phyloP scores from a whole-genome alignment of 192 early-diverging fungal genomes.

The Coemansia sp. region DNA sequence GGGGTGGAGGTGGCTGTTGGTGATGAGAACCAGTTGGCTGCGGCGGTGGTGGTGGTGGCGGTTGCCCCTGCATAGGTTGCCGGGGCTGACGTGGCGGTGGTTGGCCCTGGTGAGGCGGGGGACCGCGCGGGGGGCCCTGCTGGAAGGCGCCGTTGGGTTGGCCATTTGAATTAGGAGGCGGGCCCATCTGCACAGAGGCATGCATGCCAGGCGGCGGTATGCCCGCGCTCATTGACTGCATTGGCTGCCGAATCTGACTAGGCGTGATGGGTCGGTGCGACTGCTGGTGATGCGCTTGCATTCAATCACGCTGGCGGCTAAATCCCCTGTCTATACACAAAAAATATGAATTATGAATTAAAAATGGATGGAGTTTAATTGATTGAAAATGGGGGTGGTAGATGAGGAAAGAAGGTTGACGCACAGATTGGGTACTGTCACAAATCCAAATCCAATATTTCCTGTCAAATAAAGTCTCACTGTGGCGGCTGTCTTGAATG shows the following conservation, averaged over 20 bases:
- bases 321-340: not conserved
- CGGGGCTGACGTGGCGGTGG: conserved; percentile 25
- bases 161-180: conserved; percentile 14
- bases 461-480: not conserved
- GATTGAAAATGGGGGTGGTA: not conserved
- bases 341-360: not conserved
- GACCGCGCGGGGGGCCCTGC: conserved; percentile 18
- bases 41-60: not conserved
- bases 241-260: conserved; percentile 34
- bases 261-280: conserved; percentile 42
- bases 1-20: conserved; percentile 15
- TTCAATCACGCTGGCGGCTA: conserved; percentile 3
- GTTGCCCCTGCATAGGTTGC: conserved; percentile 23
- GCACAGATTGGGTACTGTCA: not conserved
- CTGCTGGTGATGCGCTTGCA: conserved; percentile 52
- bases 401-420: not conserved
- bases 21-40: conserved; percentile 17
- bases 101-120: conserved; percentile 26
- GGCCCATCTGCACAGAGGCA: conserved; percentile 31
- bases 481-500: not conserved
- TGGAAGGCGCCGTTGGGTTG: conserved; percentile 42
- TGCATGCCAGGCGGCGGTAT: conserved; percentile 50
- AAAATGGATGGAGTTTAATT: not conserved
- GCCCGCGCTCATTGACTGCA: conserved; percentile 34
- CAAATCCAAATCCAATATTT: too few species aligned